Evolutionary conservation across 768 basidiomycete species (phyloP), one percentile per base, ranked within the genome.

Genomic region (Mycena epipterygia): DNA sequence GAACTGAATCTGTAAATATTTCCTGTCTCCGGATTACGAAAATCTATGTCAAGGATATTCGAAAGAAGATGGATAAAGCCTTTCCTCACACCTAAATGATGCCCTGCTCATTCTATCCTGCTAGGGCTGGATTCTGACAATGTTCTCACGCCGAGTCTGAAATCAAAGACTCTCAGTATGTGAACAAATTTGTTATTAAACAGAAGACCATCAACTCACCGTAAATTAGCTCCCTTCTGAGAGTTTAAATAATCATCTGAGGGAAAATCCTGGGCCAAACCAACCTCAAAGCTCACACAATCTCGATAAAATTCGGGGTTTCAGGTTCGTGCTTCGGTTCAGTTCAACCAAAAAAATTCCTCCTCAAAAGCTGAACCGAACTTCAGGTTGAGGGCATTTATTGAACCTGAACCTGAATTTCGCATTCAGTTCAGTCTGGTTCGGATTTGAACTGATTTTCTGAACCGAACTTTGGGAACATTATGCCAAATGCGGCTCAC

Each of bases 61-160:
- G 29, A 53, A 53, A 33, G 52, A 53, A 53, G 52, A 30, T 53
- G 52, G 52, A 53, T 53, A 53, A 53, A 53, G 52, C 52, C 7
- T 53, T 53, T 33, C 52, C 27, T 53, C 21, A 17, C 52, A 53
- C 29, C 19, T 30, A 53, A 53, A 33, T 53, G 17, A 33, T 53
- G 16, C 32, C 52, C 52, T 48, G 11, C 46, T 53, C 52, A 53
- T 53, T n/a, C 52, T 53, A 53, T 53, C 29, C 52, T 33, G 52
- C 52, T 53, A 32, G 30, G 32, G 32, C 30, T 53, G 21, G 52
- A 30, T 53, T 53, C 52, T 53, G 52, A 33, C 52, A 27, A 53
- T 53, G 30, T 30, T 53, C 52, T 48, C 46, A 48, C 46, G 21
- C 46, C 46, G 46, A 48, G 46, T 48, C 46, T 48, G 46, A 48